These are phyloP conservation scores for Acanthamoeba rhysodes DNA, from an alignment of 208 protist genomes.

Conservation along the genomic window DNA sequence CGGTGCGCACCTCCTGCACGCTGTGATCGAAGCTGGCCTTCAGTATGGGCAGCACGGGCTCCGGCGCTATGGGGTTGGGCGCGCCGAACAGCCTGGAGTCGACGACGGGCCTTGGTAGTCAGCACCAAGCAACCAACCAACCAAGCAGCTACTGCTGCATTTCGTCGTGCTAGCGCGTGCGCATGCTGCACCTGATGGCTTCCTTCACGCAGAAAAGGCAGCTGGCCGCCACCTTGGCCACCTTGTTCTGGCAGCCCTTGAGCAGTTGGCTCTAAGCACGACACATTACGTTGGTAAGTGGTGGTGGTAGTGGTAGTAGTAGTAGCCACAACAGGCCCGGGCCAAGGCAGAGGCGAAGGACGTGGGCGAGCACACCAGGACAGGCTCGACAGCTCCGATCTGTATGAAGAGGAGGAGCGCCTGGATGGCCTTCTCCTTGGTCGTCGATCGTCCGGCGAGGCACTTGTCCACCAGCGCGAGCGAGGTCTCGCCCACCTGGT, in stretches of 20 bases:
- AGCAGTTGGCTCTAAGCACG: constrained; percentile 18
- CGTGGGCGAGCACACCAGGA: neutral
- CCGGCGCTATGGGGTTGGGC: neutral
- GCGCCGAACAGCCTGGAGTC: constrained; percentile 26
- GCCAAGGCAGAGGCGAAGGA: no score
- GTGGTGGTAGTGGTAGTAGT: no score
- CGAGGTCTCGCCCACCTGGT: neutral
- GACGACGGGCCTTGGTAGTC: no score
- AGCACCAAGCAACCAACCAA: no score
- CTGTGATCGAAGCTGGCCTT: constrained; percentile 63
- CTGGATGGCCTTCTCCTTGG: constrained; percentile 34
- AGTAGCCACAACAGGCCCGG: no score
- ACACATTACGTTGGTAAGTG: neutral
- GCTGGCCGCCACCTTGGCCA: constrained; percentile 30
- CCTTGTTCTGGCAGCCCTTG: constrained; percentile 58
- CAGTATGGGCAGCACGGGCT: constrained; percentile 40
- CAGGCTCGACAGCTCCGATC: neutral
- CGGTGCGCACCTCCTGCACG: constrained; percentile 61
- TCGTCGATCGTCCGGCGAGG: constrained; percentile 34
- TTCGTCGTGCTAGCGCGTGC: no score
- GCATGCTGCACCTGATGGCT: neutral
- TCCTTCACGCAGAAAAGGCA: constrained; percentile 19
- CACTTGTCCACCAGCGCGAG: constrained; percentile 42
- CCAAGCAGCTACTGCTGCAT: no score
- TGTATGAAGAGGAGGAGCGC: constrained; percentile 39